Conservation (phyloP, 331 rosid species). For the Saraca asoca region DNA sequence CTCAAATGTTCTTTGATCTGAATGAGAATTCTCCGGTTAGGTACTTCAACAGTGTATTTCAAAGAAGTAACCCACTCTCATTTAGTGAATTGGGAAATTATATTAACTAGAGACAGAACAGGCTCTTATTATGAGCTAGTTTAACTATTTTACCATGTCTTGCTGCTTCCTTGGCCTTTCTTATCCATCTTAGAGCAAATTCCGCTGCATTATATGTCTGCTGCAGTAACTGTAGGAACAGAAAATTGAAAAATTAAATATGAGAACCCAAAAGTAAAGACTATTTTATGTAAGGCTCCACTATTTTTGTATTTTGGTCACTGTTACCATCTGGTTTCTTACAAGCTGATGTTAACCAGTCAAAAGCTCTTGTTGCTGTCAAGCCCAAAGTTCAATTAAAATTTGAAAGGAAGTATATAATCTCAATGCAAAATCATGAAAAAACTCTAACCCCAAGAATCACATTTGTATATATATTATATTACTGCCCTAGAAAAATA, state of each 20-base stretch:
- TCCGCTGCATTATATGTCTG: constrained; percentile 63
- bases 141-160: constrained; percentile 56
- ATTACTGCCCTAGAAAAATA: too few relatives aligned
- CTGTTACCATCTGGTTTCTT: too few relatives aligned
- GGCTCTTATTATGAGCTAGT: too few relatives aligned
- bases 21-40: constrained; percentile 26
- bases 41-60: constrained; percentile 18
- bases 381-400: too few relatives aligned
- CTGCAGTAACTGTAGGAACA: constrained; percentile 62
- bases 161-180: constrained; percentile 70
- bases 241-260: background rate
- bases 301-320: constrained; percentile 22
- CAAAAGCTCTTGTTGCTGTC: background rate
- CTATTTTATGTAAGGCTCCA: constrained; percentile 8
- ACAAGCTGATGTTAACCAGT: constrained; percentile 24
- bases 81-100: too few relatives aligned
- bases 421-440: too few relatives aligned
- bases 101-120: too few relatives aligned
- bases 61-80: too few relatives aligned
- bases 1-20: constrained; percentile 86
- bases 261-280: too few relatives aligned
- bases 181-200: constrained; percentile 71
- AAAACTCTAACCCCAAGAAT: too few relatives aligned
- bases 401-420: too few relatives aligned
- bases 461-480: too few relatives aligned